A percentile compares a stretch with the other conserved stretches of the same genome.
Conservation (phyloP, 2,329 filamentous ascomycete species). For the Lachnellula willkommii region DNA sequence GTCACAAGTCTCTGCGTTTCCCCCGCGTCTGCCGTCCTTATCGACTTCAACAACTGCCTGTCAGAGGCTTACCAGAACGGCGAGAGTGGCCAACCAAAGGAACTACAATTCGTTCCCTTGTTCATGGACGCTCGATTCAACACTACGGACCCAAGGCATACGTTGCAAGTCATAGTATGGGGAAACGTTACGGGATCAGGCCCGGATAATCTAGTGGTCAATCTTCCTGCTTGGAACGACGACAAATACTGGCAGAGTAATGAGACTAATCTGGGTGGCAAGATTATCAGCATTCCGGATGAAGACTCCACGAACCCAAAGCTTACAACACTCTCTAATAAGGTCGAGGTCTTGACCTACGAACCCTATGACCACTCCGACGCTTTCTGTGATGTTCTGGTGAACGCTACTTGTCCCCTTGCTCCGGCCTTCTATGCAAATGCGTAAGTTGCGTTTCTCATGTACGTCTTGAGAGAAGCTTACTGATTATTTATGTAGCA, state of each 20-base stretch:
- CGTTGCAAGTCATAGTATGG: constrained; percentile 73
- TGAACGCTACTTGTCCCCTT: constrained; percentile 67
- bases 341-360: constrained; percentile 72
- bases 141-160: constrained; percentile 52
- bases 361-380: constrained; percentile 53
- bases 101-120: constrained; percentile 75
- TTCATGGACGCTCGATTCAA: constrained; percentile 72
- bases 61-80: constrained; percentile 52
- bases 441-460: constrained; percentile 33
- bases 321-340: constrained; percentile 67
- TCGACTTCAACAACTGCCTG: constrained; percentile 84
- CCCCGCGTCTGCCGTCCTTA: constrained; percentile 56
- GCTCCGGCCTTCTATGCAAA: constrained; percentile 63
- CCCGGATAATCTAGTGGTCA: constrained; percentile 35
- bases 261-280: constrained; percentile 56
- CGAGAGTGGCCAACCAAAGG: constrained; percentile 47
- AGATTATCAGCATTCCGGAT: constrained; percentile 60
- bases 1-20: constrained; percentile 25
- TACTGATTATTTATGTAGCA: constrained; percentile 25
- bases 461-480: background rate
- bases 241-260: constrained; percentile 54
- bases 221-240: constrained; percentile 55
- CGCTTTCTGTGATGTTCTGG: constrained; percentile 62
- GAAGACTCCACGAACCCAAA: constrained; percentile 38
- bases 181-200: constrained; percentile 80